Evolutionary conservation across 129 eudicot species (phyloP), one percentile per base, ranked within the genome.

Genomic region (Artemisia argyi): DNA sequence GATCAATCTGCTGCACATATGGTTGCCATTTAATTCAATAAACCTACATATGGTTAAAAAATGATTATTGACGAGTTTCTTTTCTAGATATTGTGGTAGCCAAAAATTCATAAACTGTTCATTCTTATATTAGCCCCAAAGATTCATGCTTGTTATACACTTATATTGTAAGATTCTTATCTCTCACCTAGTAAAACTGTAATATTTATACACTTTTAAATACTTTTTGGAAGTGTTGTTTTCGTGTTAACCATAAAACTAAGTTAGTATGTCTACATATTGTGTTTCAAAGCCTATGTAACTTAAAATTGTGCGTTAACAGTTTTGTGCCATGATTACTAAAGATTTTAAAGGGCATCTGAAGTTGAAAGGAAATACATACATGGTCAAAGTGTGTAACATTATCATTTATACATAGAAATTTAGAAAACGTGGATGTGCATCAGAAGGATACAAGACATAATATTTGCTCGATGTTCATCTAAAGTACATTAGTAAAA

Each of bases 1-100:
- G 91, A 85, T 66, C 76, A 73, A 15, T 74, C 91, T 11, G 18
- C 47, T 53, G 53, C 71, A 20, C 65, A 83, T 44, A 65, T 91
- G 66, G 80, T 82, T 50, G 82, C 81, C 55, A 62, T 55, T 49
- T 84, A 55, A 59, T 65, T 18, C 24, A 46, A 51, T 63, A 11
- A 71, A 61, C 62, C 50, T 60, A 53, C 65, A 62, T 32, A 47
- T 63, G 62, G 47, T 24, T 57, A 46, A 26, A 9, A 46, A 26
- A 9, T 58, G 65, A 63, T 63, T 50, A 61, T 73, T 61, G 32
- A 24, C 18, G 64, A 62, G 63, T 76, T 66, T 53, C 42, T 68
- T 65, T 19, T 35, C 64, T 65, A 52, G 11, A 39, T 49, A 73
- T 48, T 28, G 69, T 16, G 69, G 69, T 73, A 73, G 70, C 46